A percentile compares a stretch with the other conserved stretches of the same genome.
These are phyloP conservation scores for Spizellomyces punctatus DNA, from an alignment of 192 early-diverging fungal species.

Conservation along the genomic window DNA sequence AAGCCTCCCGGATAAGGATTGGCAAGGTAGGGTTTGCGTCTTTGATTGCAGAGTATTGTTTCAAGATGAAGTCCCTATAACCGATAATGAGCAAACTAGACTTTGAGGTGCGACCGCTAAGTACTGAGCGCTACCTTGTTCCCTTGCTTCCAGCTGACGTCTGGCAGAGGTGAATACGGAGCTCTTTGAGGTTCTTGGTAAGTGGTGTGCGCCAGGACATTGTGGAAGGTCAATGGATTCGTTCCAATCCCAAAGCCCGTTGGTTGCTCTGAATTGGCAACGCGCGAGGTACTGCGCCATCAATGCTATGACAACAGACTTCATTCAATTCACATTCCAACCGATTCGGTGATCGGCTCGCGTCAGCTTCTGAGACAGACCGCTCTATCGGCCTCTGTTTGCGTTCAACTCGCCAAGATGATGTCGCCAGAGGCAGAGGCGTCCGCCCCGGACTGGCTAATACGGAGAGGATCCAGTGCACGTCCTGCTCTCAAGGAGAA, in stretches of 20 bases:
- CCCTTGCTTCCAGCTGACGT: slow-evolving; percentile 75
- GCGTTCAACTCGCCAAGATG: no score
- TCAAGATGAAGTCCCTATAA: slow-evolving; percentile 81
- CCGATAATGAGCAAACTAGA: not conserved
- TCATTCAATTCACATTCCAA: no score
- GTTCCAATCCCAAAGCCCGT: not conserved
- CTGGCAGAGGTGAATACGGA: slow-evolving; percentile 90
- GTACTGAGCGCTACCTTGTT: slow-evolving; percentile 59
- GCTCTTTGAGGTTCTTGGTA: slow-evolving; percentile 69
- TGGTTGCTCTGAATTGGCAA: no score
- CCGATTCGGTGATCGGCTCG: no score
- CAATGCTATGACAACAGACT: no score
- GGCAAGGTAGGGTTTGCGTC: slow-evolving; percentile 85
- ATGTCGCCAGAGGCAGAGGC: no score
- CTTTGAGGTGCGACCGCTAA: not conserved
- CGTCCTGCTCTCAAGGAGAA: no score
- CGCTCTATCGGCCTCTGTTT: no score
- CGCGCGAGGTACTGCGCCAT: no score
- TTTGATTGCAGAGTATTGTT: slow-evolving; percentile 81
- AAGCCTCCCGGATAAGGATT: slow-evolving; percentile 88
- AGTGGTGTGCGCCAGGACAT: slow-evolving; percentile 38
- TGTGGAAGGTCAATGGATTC: not conserved
- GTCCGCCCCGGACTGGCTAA: no score
- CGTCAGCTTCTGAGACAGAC: no score
- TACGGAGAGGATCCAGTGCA: no score